Evolutionary conservation across 2,329 filamentous ascomycete species (phyloP).

Genomic region (Diaporthe citri): DNA sequence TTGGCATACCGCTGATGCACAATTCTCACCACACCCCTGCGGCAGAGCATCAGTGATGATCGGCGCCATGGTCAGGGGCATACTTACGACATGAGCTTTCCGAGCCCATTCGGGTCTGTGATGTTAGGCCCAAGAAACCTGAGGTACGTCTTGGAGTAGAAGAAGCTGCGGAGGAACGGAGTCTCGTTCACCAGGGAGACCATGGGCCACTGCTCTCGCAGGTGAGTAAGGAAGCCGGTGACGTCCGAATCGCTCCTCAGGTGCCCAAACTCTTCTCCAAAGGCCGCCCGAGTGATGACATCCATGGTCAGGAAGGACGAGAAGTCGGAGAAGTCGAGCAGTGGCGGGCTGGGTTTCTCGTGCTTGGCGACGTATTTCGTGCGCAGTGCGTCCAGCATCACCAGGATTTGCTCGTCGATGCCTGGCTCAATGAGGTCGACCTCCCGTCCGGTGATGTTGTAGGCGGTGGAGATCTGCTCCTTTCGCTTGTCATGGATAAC

Average conservation of each 20-base stretch:
- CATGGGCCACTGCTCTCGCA: slow-evolving; percentile 44
- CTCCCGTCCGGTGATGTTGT: slow-evolving; percentile 46
- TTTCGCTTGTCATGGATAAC: slow-evolving; percentile 48
- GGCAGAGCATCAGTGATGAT: neutral
- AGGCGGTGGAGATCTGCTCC: slow-evolving; percentile 42
- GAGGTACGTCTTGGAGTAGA: slow-evolving; percentile 47
- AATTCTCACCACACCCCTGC: neutral
- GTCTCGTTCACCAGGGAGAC: slow-evolving; percentile 56
- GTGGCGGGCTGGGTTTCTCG: slow-evolving; percentile 14
- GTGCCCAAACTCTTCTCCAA: slow-evolving; percentile 60
- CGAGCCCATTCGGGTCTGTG: slow-evolving; percentile 46
- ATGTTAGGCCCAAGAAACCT: slow-evolving; percentile 50
- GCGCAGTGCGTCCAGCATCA: slow-evolving; percentile 17
- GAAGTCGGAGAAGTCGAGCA: slow-evolving; percentile 59
- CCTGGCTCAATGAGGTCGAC: slow-evolving; percentile 45
- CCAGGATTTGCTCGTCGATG: slow-evolving; percentile 34
- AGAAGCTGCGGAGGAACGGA: slow-evolving; percentile 47
- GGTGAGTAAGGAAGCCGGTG: slow-evolving; percentile 54
- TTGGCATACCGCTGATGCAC: slow-evolving; percentile 17
- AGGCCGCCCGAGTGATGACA: slow-evolving; percentile 61
- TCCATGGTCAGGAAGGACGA: slow-evolving; percentile 64
- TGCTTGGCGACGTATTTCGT: slow-evolving; percentile 4
- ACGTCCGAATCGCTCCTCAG: slow-evolving; percentile 57
- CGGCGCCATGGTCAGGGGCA: neutral
- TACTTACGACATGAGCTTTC: slow-evolving; percentile 45